Base-by-base conservation (phyloP, 768 basidiomycete genomes). In the Ramaria sp. region DNA sequence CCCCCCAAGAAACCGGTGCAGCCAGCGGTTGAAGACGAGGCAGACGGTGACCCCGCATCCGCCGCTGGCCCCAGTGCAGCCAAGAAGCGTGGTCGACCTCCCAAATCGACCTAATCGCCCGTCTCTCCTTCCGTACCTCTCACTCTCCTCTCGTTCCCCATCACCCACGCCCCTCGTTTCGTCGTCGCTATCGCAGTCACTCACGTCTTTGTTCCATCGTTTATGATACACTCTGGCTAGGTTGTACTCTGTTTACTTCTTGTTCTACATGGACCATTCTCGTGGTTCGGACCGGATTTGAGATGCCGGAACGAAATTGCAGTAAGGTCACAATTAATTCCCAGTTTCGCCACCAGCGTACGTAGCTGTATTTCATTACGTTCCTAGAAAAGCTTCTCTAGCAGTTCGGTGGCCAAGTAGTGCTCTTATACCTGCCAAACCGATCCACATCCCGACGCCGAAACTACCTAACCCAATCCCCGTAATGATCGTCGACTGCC, bases 1-100 rank as follows among this genome's bases (percentile, higher is more conserved):
- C 86, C 87, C 55, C 83, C 80, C 59, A 88, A 88, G 68, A 70
- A 72, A 52, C 73, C 78, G 53, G 18, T 37, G 74, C 55, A 43
- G 3, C 69, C 75, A 22, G 60, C 65, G 51, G 64, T 63, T 48
- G 70, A 75, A 39, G 70, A 67, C 0, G 60, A 65, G 57, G 38
- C 36, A 3, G 43, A 15, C 10, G 37, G 24, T 6, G 16, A 24
- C 8, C 20, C 52, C 13, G 41, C 37, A 39, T 13, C 38, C 28
- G 51, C 34, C 18, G 70, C 71, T 38, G 82, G 83, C 63, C 60
- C 79, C 57, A 70, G 70, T 62, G 61, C 67, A 55, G 81, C 80
- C 75, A 85, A 76, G 77, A 87, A 82, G 71, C 74, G 85, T 58
- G 84, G 85, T 52, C 76, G 85, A 62, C 86, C 85, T 62, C 78